Evolutionary conservation across 257 asterid genomes (phyloP).

Genomic region (Nicotiana obtusifolia): DNA sequence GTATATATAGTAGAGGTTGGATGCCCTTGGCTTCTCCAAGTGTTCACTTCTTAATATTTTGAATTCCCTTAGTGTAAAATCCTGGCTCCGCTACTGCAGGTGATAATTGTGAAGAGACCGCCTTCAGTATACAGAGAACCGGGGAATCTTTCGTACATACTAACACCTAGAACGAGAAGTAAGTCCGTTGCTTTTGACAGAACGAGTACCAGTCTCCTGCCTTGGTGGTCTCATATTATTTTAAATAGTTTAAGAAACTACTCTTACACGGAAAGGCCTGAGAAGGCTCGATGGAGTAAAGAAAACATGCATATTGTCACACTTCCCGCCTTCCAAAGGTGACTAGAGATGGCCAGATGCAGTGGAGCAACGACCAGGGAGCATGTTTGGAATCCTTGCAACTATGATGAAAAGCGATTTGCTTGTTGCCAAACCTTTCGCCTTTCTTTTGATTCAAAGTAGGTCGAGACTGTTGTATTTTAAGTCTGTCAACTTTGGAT

Average conservation of each 20-base stretch:
- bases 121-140: background rate
- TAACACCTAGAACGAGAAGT: background rate
- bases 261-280: background rate
- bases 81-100: too few species aligned
- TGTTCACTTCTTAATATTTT: too few species aligned
- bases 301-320: slow-evolving; percentile 12
- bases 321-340: slow-evolving; percentile 16
- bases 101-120: background rate
- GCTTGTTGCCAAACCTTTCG: background rate
- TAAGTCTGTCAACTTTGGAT: background rate
- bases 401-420: background rate
- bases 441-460: background rate
- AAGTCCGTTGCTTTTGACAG: background rate
- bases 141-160: too few species aligned
- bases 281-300: slow-evolving; percentile 10
- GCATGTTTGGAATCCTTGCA: background rate
- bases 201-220: background rate
- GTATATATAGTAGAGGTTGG: too few species aligned
- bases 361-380: background rate
- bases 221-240: background rate
- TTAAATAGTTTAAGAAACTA: background rate
- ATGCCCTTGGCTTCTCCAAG: too few species aligned
- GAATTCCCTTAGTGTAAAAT: too few species aligned
- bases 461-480: background rate
- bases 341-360: slow-evolving; percentile 8